Conservation (phyloP, 208 protist species). For the Lotmaria passim region DNA sequence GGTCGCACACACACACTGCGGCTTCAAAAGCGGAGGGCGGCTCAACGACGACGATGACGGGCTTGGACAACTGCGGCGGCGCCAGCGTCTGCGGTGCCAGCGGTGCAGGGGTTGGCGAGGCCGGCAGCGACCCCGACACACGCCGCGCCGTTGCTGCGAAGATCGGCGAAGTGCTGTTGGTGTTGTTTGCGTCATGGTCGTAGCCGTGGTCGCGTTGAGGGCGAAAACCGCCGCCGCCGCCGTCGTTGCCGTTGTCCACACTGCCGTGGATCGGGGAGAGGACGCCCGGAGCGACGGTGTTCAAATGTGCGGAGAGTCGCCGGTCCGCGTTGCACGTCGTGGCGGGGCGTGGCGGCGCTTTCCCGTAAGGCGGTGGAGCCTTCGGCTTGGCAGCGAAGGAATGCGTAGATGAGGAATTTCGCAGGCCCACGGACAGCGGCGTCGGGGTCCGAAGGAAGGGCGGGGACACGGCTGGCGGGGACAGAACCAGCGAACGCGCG, state of each 20-base stretch:
- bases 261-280: neutral
- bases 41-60: neutral
- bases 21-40: too few species aligned
- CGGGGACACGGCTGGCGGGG: neutral
- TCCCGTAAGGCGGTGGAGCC: neutral
- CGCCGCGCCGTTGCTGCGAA: slow-evolving; percentile 9
- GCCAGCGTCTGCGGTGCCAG: slow-evolving; percentile 1
- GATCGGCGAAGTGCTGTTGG: neutral
- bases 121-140: slow-evolving; percentile 4
- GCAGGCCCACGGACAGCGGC: neutral
- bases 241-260: too few species aligned
- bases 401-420: neutral
- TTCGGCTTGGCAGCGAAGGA: neutral
- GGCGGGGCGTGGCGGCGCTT: slow-evolving; percentile 2
- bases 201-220: too few species aligned
- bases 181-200: neutral
- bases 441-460: neutral
- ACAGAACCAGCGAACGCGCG: neutral
- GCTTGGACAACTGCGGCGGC: neutral
- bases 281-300: neutral
- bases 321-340: slow-evolving; percentile 15
- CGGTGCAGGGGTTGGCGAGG: neutral
- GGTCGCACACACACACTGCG: neutral
- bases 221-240: too few species aligned
- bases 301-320: neutral